Evolutionary conservation across 2,329 filamentous ascomycete genomes (phyloP).

Genomic region (Elsinoe australis): DNA sequence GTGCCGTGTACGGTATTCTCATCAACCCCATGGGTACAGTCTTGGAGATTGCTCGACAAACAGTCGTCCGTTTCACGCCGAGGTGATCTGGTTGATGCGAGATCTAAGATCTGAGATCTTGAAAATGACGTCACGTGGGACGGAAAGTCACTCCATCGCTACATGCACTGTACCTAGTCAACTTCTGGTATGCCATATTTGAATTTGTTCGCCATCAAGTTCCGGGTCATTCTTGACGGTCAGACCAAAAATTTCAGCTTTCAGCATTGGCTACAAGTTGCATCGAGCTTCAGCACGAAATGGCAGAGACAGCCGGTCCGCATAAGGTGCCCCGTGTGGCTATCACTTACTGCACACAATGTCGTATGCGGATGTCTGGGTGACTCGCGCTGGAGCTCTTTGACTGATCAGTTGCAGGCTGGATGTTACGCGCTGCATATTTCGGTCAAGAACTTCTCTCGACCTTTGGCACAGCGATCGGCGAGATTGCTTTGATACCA

Average conservation of each 20-base stretch:
- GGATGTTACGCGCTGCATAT: slow-evolving; percentile 43
- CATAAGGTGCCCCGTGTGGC: slow-evolving; percentile 60
- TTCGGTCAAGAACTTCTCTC: slow-evolving; percentile 92
- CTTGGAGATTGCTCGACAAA: not conserved
- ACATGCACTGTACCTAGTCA: no score
- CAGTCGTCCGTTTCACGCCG: no score
- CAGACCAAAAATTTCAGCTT: no score
- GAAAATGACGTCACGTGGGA: not conserved
- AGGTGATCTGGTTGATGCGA: no score
- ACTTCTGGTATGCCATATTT: no score
- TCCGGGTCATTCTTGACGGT: no score
- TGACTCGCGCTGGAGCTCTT: slow-evolving; percentile 12
- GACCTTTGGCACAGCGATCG: slow-evolving; percentile 75
- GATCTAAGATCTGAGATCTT: slow-evolving; percentile 15
- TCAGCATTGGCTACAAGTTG: not conserved
- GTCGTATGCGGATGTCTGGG: slow-evolving; percentile 47
- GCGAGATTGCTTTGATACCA: slow-evolving; percentile 81
- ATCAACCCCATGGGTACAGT: slow-evolving; percentile 46
- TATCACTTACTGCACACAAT: slow-evolving; percentile 92
- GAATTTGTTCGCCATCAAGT: no score
- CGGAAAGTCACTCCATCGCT: no score
- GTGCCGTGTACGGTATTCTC: slow-evolving; percentile 84
- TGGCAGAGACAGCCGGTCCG: not conserved
- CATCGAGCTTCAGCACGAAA: not conserved
- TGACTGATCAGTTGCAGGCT: slow-evolving; percentile 21